Evolutionary conservation across 1,284 basidiomycete genomes (phyloP).

Genomic region (Apiotrichum porosum): DNA sequence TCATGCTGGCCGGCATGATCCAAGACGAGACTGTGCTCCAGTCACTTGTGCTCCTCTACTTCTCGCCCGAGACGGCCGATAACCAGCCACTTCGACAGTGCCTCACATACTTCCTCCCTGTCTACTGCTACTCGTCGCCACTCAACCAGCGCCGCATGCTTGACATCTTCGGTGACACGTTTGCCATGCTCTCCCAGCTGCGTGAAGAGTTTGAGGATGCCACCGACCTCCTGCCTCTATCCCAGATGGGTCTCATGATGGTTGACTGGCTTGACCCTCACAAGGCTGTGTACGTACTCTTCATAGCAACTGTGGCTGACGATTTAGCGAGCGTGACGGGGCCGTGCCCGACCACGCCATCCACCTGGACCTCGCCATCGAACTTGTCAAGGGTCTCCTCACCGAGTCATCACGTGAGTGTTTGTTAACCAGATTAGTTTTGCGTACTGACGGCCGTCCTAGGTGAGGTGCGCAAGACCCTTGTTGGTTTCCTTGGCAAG

Average conservation of each 20-base stretch:
- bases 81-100: constrained; percentile 89
- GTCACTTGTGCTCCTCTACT: constrained; percentile 74
- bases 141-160: constrained; percentile 75
- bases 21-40: constrained; percentile 71
- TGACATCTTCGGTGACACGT: constrained; percentile 69
- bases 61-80: constrained; percentile 76
- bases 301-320: not conserved
- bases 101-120: constrained; percentile 91
- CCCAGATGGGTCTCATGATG: constrained; percentile 77
- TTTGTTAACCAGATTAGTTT: constrained; percentile 44
- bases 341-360: constrained; percentile 52
- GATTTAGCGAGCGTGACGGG: not conserved
- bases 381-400: constrained; percentile 60
- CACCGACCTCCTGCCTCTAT: constrained; percentile 71
- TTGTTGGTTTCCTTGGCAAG: constrained; percentile 74
- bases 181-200: constrained; percentile 60
- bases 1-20: constrained; percentile 79
- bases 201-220: constrained; percentile 68
- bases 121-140: constrained; percentile 81
- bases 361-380: constrained; percentile 73
- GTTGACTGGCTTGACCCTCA: constrained; percentile 90
- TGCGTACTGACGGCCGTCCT: constrained; percentile 7
- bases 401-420: constrained; percentile 32
- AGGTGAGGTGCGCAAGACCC: constrained; percentile 75
- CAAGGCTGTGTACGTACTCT: constrained; percentile 62